These are phyloP conservation scores for Ascochyta pisi DNA, from an alignment of 2,329 filamentous ascomycete species.

Conservation along the genomic window DNA sequence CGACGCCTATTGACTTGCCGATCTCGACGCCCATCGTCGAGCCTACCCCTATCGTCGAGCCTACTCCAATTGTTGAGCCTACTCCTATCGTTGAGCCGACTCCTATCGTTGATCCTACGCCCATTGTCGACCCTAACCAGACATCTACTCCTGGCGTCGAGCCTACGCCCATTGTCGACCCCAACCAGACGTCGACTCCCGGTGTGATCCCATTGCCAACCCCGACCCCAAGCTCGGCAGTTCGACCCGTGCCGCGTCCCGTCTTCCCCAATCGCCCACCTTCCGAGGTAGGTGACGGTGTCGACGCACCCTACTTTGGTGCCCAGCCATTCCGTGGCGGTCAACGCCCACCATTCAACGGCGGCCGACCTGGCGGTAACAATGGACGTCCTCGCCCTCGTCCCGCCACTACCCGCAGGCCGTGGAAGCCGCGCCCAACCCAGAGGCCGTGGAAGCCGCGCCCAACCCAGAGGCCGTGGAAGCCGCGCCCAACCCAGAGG, in stretches of 20 bases:
- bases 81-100: no score
- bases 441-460: conserved; percentile 6
- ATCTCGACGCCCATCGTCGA: background rate
- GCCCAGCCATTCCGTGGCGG: background rate
- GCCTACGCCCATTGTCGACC: background rate
- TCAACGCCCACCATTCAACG: background rate
- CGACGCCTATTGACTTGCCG: no score
- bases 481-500: conserved; percentile 3
- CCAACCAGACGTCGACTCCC: background rate
- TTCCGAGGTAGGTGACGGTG: conserved; percentile 21
- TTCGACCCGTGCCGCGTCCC: background rate
- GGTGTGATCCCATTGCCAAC: background rate
- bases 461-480: conserved; percentile 3
- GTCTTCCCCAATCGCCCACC: conserved; percentile 9
- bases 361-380: background rate
- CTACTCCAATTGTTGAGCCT: background rate
- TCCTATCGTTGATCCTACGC: no score
- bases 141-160: no score
- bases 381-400: background rate
- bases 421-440: conserved; percentile 11
- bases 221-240: background rate
- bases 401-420: background rate
- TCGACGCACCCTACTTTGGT: conserved; percentile 21
- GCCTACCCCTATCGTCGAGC: background rate
- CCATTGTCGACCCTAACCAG: no score